Conservation (phyloP, 2,329 filamentous ascomycete species). For the Drechslerella dactyloides region DNA sequence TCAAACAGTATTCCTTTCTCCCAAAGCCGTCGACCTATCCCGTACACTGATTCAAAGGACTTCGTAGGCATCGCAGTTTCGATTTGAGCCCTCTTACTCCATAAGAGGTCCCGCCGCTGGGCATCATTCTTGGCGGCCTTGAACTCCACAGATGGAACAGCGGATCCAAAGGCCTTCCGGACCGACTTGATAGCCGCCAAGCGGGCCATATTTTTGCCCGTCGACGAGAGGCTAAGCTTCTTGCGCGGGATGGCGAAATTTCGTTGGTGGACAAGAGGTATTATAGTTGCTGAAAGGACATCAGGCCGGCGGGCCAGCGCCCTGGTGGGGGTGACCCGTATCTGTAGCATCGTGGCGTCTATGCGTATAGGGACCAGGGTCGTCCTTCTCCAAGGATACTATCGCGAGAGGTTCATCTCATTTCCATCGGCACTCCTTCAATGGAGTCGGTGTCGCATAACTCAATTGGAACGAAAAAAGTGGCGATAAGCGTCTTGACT, state of each 20-base stretch:
- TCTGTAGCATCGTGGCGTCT: not conserved
- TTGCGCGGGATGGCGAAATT: not conserved
- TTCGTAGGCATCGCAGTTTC: constrained; percentile 6
- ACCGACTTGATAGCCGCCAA: constrained; percentile 13
- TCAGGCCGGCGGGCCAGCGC: not conserved
- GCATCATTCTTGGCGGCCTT: constrained; percentile 13
- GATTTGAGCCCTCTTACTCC: constrained; percentile 20
- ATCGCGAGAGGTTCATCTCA: too few relatives aligned
- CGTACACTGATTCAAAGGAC: constrained; percentile 20
- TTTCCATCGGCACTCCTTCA: too few relatives aligned
- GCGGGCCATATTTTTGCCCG: constrained; percentile 11
- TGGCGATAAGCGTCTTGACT: too few relatives aligned
- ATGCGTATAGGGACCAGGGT: not conserved
- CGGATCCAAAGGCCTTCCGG: constrained; percentile 15
- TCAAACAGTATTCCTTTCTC: constrained; percentile 20
- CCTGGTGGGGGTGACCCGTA: not conserved
- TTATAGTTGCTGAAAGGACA: not conserved
- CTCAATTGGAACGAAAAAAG: too few relatives aligned
- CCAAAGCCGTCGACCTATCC: constrained; percentile 19
- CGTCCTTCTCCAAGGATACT: not conserved
- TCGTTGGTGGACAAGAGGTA: not conserved
- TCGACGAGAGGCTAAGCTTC: not conserved
- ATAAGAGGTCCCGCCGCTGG: constrained; percentile 19
- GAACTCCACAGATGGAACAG: constrained; percentile 4
- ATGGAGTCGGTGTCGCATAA: too few relatives aligned